Percentiles rank a stretch among this genome's conserved stretches.
phyloP scores from a whole-genome alignment of 2,329 filamentous ascomycete genomes.

The Ceratocystiopsis minuta region DNA sequence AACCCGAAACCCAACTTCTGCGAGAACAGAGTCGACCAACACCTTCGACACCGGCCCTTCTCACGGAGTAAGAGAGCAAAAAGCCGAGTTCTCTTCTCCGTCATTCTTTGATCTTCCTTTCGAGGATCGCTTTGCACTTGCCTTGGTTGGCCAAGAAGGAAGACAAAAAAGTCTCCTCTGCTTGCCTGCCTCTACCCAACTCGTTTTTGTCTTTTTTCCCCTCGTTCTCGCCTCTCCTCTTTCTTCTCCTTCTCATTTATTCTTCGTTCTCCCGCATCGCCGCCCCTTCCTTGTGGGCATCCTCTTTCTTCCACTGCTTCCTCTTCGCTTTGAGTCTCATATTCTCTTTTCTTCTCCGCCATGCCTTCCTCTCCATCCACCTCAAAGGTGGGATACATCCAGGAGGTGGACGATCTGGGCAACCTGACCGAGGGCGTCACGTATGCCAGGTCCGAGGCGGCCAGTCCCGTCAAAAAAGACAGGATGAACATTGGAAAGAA shows the following conservation, averaged over 20 bases:
- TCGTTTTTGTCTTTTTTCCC: background rate
- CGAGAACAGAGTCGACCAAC: no score
- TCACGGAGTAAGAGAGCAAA: no score
- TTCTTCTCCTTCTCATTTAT: background rate
- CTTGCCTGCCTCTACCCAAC: no score
- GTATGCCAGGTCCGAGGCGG: constrained; percentile 30
- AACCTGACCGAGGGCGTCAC: constrained; percentile 20
- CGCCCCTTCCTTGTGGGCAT: background rate
- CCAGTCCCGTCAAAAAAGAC: constrained; percentile 26
- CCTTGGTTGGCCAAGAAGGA: background rate
- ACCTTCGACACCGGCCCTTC: no score
- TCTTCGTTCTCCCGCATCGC: background rate
- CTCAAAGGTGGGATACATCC: constrained; percentile 25
- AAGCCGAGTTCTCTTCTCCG: background rate
- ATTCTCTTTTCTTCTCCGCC: background rate
- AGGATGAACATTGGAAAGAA: constrained; percentile 33
- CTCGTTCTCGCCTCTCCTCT: background rate
- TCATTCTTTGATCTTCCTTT: background rate
- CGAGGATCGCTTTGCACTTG: background rate
- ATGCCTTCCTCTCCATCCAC: background rate
- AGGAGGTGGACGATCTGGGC: constrained; percentile 33
- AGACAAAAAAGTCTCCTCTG: background rate
- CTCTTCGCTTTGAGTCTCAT: background rate
- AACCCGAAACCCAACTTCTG: no score
- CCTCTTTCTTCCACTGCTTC: background rate